Evolutionary conservation across 2,329 filamentous ascomycete species (phyloP), one percentile per base, ranked within the genome.

Genomic region (Fusarium hostae): DNA sequence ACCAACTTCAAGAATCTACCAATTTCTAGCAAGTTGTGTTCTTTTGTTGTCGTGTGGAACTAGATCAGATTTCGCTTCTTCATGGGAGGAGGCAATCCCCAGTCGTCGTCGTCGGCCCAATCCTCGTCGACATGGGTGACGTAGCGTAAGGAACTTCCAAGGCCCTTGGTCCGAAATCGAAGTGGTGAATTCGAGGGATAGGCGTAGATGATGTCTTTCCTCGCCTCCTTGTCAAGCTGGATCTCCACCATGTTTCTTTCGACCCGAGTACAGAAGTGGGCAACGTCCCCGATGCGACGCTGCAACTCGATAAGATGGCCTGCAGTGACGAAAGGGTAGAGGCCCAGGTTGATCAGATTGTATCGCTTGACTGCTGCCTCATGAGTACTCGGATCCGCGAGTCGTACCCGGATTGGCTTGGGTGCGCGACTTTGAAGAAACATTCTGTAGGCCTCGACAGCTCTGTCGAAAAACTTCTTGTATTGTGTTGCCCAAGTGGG

Each of bases 81-180:
- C 26, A 26, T 61, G 8, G 24, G 4, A 8, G 41, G 51, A 9
- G 65, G 65, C 44, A 57, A 18, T 6, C 62, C 74, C 76, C 70
- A 77, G 3, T 63, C 47, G 10, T 37, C 51, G 16, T 60, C 51
- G 7, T 47, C 61, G 2, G 34, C 34, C 72, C 68, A 75, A 5
- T 44, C 60, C 4, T 79, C 71, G 10, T 76, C 69, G 13, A 71
- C 44, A 6, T 48, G 24, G 20, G 71, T 66, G 4, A 59, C 56
- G 10, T 75, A 72, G 0, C 55, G 44, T 9, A 79, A 56, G 1
- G 75, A 73, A 30, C 77, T 79, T 10, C 73, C 67, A 9, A 65
- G 47, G 3, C 77, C 73, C 4, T 34, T 52, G 48, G 71, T 78
- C 47, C 74, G 75, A 15, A 75, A 28, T 6, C 59, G 24, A 34